These are phyloP conservation scores for Plectosphaerella sp. DNA, from an alignment of 2,329 filamentous ascomycete genomes.

Conservation along the genomic window DNA sequence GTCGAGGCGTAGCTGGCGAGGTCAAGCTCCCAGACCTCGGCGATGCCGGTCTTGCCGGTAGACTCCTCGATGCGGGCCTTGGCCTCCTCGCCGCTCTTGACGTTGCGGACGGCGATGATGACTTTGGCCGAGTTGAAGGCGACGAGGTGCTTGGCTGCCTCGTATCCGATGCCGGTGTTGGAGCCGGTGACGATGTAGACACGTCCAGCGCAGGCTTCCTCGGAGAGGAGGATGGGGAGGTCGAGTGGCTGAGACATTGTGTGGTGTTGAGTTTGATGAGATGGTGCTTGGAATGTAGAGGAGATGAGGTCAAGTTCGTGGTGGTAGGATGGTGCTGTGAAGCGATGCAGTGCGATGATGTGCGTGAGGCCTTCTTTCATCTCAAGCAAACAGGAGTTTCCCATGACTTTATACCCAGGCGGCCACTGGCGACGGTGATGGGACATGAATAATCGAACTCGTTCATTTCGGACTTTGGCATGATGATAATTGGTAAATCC, in stretches of 20 bases:
- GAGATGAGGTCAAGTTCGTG: neutral
- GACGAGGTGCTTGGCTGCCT: constrained; percentile 26
- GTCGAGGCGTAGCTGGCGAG: constrained; percentile 31
- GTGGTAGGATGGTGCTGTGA: no score
- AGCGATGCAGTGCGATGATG: no score
- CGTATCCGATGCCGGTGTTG: constrained; percentile 27
- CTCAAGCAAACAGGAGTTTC: no score
- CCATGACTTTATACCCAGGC: no score
- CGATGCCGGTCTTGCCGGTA: constrained; percentile 13
- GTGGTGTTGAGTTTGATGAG: constrained; percentile 18
- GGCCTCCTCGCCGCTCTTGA: constrained; percentile 18
- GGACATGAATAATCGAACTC: no score
- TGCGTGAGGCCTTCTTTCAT: no score
- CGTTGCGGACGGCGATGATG: constrained; percentile 24
- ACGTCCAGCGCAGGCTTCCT: constrained; percentile 18
- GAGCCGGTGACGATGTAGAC: constrained; percentile 26
- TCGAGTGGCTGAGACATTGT: neutral
- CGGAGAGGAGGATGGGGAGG: neutral
- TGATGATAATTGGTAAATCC: no score
- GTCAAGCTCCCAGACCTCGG: constrained; percentile 40
- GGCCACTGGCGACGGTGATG: no score
- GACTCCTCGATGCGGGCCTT: constrained; percentile 15
- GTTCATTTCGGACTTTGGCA: no score
- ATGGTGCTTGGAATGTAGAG: neutral
- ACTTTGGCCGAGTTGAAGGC: constrained; percentile 21